phyloP scores from a whole-genome alignment of 2,329 filamentous ascomycete species.

The Stemphylium beticola region DNA sequence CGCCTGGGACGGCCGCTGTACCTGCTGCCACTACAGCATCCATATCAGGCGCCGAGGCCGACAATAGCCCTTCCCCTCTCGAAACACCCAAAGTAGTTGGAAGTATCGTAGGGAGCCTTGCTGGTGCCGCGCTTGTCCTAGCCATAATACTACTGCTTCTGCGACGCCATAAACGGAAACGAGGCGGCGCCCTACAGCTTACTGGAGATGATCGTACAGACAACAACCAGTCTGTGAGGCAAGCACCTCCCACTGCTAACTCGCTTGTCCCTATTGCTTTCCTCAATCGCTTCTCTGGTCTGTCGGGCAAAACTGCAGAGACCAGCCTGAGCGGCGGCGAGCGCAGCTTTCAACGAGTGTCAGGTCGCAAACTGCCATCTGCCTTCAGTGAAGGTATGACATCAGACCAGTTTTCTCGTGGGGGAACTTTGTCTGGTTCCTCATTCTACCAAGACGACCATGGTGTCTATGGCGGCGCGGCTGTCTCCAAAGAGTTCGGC shows the following conservation, averaged over 20 bases:
- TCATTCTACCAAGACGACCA: constrained; percentile 56
- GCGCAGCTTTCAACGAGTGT: constrained; percentile 55
- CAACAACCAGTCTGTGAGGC: constrained; percentile 47
- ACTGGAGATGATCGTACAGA: constrained; percentile 35
- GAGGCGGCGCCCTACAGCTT: constrained; percentile 39
- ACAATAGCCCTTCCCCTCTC: constrained; percentile 35
- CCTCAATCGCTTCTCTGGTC: constrained; percentile 48
- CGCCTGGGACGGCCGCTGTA: constrained; percentile 23
- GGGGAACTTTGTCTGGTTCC: constrained; percentile 44
- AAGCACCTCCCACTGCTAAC: constrained; percentile 46
- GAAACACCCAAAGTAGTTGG: constrained; percentile 64
- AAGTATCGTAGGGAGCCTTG: constrained; percentile 67
- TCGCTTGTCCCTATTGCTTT: constrained; percentile 48
- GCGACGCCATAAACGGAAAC: constrained; percentile 56
- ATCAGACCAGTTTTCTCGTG: constrained; percentile 44
- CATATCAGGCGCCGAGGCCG: constrained; percentile 10
- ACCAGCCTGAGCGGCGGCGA: constrained; percentile 47
- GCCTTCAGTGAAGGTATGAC: constrained; percentile 57
- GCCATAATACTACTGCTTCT: constrained; percentile 60
- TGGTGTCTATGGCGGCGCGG: constrained; percentile 48
- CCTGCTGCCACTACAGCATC: constrained; percentile 20
- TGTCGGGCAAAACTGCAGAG: constrained; percentile 45
- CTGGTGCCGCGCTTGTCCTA: constrained; percentile 60
- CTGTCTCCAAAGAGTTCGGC: constrained; percentile 27
- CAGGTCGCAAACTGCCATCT: constrained; percentile 57